Evolutionary conservation across 257 asterid genomes (phyloP), one percentile per base, ranked within the genome.

Genomic region (Fraxinus pennsylvanica): DNA sequence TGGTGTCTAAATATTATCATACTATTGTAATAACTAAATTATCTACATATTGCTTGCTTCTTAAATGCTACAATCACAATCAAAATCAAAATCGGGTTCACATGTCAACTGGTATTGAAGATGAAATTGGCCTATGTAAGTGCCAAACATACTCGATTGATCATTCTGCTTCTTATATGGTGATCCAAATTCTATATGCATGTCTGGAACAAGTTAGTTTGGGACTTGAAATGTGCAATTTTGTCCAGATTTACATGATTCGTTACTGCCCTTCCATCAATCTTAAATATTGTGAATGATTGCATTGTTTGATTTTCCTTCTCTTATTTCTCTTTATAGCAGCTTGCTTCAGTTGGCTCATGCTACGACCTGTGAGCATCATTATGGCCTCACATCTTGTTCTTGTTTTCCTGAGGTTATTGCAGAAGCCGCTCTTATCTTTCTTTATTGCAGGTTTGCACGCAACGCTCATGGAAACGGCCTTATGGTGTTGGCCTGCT

Each of bases 401-500:
- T 15, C 68, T 66, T 76, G 54, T 47, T 47, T 47, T 47, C n/a
- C 13, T 13, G 57, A 47, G 6, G 14, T 12, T 47, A 47, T 47
- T 47, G 57, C 57, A 47, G 57, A 47, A 47, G 57, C 57, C 57
- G 12, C 21, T 45, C 36, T 30, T 6, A 14, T 10, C 52, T 13
- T 32, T n/a, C 71, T 19, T n/a, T 47, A 17, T 47, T 63, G 57
- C 86, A 90, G 94, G 94, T 88, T 69, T 90, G 94, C 78, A 90
- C 94, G 1, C 94, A 90, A 74, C 75, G 94, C 43, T 90, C 94
- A 10, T 90, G 92, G 94, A 90, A 90, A 69, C 85, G 94, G 72
- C 94, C 92, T 30, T 90, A 85, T 74, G 94, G 94, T 7, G 91
- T 90, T 72, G 94, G 94, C 57, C 78, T 90, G 81, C 88, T 90